Percentiles rank a stretch among this genome's conserved stretches.
phyloP scores from a whole-genome alignment of 768 basidiomycete genomes.

The Russula sp. region DNA sequence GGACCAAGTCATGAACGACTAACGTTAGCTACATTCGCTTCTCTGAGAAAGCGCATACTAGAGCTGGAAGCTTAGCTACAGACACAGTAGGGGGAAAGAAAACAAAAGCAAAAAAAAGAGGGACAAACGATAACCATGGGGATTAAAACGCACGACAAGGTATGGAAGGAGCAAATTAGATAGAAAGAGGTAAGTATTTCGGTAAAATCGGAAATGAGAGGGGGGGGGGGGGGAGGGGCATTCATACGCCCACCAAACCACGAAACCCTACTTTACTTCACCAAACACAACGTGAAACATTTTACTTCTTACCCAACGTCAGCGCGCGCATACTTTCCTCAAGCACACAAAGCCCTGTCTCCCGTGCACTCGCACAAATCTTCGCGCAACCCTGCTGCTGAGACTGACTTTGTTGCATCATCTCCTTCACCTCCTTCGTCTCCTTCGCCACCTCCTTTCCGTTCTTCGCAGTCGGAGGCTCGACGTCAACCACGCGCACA shows the following conservation, averaged over 20 bases:
- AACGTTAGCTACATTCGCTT: not conserved
- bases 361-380: slow-evolving; percentile 23
- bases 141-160: not conserved
- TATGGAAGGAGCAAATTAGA: not conserved
- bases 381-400: slow-evolving; percentile 17
- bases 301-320: slow-evolving; percentile 51
- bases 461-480: slow-evolving; percentile 35
- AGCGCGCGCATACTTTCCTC: slow-evolving; percentile 70
- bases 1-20: not conserved
- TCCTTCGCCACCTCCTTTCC: slow-evolving; percentile 4
- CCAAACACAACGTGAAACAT: not conserved
- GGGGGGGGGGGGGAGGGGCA: not conserved
- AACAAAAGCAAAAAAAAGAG: not conserved
- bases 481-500: slow-evolving; percentile 74
- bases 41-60: not conserved
- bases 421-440: not conserved
- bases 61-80: not conserved
- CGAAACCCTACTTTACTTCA: not conserved
- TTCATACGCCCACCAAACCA: not conserved
- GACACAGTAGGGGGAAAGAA: not conserved
- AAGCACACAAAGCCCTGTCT: slow-evolving; percentile 34
- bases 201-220: not conserved
- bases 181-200: not conserved
- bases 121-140: not conserved
- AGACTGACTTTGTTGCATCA: not conserved